Evolutionary conservation across 176 grass and related monocot genomes (phyloP).

Genomic region (Oryza punctata): DNA sequence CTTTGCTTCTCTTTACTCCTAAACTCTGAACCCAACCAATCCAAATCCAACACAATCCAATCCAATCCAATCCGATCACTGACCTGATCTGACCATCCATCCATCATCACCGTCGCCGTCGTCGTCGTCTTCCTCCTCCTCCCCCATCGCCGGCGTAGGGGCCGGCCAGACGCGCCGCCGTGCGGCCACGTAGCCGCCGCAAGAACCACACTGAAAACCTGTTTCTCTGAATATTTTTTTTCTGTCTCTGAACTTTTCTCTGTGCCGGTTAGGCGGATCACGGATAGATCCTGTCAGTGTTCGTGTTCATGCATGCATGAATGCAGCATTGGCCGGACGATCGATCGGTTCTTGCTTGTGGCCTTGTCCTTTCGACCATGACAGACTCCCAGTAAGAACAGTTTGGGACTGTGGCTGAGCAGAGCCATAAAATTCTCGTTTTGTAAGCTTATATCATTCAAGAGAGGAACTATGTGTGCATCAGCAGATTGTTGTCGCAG

Average conservation of each 20-base stretch:
- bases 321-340: background rate
- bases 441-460: background rate
- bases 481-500: background rate
- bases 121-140: too few species aligned
- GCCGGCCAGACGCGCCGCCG: slow-evolving; percentile 39
- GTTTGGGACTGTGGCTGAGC: background rate
- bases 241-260: background rate
- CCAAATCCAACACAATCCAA: background rate
- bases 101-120: background rate
- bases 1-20: background rate
- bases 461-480: background rate
- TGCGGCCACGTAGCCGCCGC: slow-evolving; percentile 25
- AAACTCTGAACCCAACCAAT: background rate
- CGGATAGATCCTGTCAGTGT: slow-evolving; percentile 15
- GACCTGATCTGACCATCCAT: background rate
- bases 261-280: background rate
- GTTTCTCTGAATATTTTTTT: background rate
- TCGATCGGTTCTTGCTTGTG: background rate
- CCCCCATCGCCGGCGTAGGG: slow-evolving; percentile 27
- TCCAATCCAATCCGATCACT: background rate
- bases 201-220: background rate
- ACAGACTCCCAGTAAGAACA: background rate
- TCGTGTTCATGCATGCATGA: background rate
- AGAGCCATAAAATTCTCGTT: background rate
- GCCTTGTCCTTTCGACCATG: slow-evolving; percentile 17